phyloP scores from a whole-genome alignment of 179 eudicot genomes.

The Nepenthes alata region DNA sequence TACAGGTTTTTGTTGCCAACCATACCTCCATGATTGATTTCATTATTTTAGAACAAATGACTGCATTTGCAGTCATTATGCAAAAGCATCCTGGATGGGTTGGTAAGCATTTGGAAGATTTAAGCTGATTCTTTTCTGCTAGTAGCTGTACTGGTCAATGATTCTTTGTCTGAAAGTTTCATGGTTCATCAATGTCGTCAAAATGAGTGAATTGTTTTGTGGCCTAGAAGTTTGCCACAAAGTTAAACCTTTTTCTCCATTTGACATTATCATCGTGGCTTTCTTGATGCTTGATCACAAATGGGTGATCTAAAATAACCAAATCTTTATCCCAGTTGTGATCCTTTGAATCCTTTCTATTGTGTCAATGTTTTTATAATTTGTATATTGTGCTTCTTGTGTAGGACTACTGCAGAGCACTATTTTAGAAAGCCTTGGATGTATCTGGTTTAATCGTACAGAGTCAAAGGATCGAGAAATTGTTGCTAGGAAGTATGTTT shows the following conservation, averaged over 20 bases:
- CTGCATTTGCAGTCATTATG: slow-evolving; percentile 98
- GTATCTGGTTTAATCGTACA: slow-evolving; percentile 93
- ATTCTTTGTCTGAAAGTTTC: slow-evolving; percentile 5
- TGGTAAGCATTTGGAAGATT: slow-evolving; percentile 39
- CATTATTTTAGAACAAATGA: slow-evolving; percentile 91
- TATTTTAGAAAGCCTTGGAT: slow-evolving; percentile 87
- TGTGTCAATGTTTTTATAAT: no score
- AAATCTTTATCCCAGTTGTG: no score
- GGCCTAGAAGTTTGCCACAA: no score
- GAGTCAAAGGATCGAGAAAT: slow-evolving; percentile 90
- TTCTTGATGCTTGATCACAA: no score
- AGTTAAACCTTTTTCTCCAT: no score
- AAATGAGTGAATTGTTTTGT: no score
- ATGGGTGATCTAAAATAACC: no score
- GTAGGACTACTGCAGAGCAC: slow-evolving; percentile 92
- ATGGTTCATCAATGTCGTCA: no score
- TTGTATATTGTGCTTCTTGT: background rate
- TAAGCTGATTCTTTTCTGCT: background rate
- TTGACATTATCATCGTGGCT: no score
- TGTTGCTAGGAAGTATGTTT: slow-evolving; percentile 73
- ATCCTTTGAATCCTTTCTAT: no score
- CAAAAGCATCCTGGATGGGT: slow-evolving; percentile 99
- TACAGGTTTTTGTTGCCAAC: slow-evolving; percentile 94
- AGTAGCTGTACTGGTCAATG: background rate
- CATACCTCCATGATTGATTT: slow-evolving; percentile 99